These are phyloP conservation scores for Pyrus bretschneideri DNA, from an alignment of 306 rosid genomes.

Conservation along the genomic window DNA sequence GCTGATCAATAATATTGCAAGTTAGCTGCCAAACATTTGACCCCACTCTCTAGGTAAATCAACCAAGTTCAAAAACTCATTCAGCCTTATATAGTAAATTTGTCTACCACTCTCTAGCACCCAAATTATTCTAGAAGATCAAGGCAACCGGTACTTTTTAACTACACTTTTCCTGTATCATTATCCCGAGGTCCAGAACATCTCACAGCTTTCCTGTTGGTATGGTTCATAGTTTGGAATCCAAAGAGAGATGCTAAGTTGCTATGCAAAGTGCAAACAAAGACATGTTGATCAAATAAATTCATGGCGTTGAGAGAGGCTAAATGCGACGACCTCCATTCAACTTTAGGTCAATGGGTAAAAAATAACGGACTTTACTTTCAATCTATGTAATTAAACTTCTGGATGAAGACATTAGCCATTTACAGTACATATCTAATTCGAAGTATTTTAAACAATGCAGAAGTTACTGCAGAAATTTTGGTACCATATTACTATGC, in stretches of 20 bases:
- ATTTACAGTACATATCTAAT: background rate
- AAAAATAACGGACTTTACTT: background rate
- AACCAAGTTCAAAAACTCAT: background rate
- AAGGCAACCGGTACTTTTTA: background rate
- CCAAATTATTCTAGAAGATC: background rate
- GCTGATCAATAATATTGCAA: background rate
- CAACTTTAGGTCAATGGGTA: background rate
- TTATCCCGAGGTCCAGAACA: background rate
- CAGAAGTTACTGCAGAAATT: background rate
- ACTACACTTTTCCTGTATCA: background rate
- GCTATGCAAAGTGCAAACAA: background rate
- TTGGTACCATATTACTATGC: background rate
- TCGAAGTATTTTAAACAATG: background rate
- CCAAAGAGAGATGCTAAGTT: background rate
- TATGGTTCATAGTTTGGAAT: no score
- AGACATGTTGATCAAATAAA: background rate
- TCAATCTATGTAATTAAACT: background rate
- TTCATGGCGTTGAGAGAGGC: background rate
- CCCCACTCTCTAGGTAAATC: no score
- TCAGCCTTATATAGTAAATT: background rate
- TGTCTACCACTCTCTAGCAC: background rate
- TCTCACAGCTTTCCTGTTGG: background rate
- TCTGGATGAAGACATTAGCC: background rate
- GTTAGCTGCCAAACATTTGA: background rate
- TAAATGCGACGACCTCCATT: background rate